Evolutionary conservation across 257 asterid genomes (phyloP), one percentile per base, ranked within the genome.

Genomic region (Perilla frutescens): DNA sequence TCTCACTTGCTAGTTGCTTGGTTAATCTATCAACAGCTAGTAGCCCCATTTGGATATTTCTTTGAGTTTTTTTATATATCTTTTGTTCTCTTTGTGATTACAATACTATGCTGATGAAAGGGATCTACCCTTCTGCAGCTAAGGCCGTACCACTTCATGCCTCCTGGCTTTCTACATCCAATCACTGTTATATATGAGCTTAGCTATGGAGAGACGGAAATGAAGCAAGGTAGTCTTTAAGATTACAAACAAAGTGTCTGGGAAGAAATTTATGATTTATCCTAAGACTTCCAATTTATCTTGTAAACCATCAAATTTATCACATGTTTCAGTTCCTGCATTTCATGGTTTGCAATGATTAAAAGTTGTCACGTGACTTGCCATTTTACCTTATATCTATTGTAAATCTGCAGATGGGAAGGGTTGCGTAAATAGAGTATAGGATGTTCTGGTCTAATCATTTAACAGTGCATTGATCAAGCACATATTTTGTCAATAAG

Each of bases 131-230:
- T 66, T 74, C 74, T 85, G 86, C 89, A 95, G 99, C 83, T 88
- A 50, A 84, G 64, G 68, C 92, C 99, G n/a, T 90, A 84, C 82
- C 98, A 90, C 86, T 95, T 95, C 83, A 81, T 84, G 71, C 97
- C 99, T 73, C 75, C 93, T 6, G 96, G 91, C n/a, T 68, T 90
- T 77, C 76, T 84, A 62, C 98, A 90, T 81, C 98, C 98, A 32
- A 70, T 92, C 75, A 88, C 96, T 49, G 88, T 83, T 71, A 50
- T 84, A 26, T 95, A 92, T 80, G 99, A 91, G 74, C 96, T 87
- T 76, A 87, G 91, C 81, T 92, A 91, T 31, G 97, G 98, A 80
- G 99, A 95, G 87, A 84, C 90, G 76, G 97, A 91, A 83, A 81
- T 87, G 85, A 83, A 90, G 87, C 99, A 95, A 95, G 98, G 98